phyloP scores from a whole-genome alignment of 2,329 filamentous ascomycete species.

The Fusarium sp. region DNA sequence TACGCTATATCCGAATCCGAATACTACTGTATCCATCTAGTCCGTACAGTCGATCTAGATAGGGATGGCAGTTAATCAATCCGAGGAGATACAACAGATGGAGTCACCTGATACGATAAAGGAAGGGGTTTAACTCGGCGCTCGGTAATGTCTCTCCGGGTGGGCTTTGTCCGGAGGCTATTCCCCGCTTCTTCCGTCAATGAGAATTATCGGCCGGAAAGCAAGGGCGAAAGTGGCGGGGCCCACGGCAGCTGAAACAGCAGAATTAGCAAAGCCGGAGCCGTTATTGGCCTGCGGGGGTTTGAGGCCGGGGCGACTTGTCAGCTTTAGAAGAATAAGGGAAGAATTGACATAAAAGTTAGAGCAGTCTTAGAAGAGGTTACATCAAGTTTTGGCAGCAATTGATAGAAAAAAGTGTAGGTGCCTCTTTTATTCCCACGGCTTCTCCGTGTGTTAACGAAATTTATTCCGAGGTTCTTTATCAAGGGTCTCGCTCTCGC shows the following conservation, averaged over 20 bases:
- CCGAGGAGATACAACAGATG: conserved; percentile 27
- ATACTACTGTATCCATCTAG: not conserved
- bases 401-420: not conserved
- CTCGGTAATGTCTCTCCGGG: conserved; percentile 7
- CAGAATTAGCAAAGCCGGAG: conserved; percentile 47
- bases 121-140: not conserved
- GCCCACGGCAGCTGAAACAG: conserved; percentile 14
- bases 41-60: not conserved
- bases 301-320: conserved; percentile 2
- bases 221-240: conserved; percentile 10
- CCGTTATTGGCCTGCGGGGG: conserved; percentile 45
- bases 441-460: not conserved
- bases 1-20: not conserved
- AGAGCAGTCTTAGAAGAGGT: not conserved
- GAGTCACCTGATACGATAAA: conserved; percentile 11
- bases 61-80: not conserved
- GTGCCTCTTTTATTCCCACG: not conserved
- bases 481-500: conserved; percentile 4
- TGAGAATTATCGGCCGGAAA: conserved; percentile 24
- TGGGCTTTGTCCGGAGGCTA: conserved; percentile 19
- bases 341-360: not conserved
- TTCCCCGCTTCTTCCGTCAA: conserved; percentile 31
- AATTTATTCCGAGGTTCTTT: conserved; percentile 16
- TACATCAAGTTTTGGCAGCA: not conserved
- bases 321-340: not conserved